phyloP scores from a whole-genome alignment of 1,284 basidiomycete species.

The Rhodotorula sp. region DNA sequence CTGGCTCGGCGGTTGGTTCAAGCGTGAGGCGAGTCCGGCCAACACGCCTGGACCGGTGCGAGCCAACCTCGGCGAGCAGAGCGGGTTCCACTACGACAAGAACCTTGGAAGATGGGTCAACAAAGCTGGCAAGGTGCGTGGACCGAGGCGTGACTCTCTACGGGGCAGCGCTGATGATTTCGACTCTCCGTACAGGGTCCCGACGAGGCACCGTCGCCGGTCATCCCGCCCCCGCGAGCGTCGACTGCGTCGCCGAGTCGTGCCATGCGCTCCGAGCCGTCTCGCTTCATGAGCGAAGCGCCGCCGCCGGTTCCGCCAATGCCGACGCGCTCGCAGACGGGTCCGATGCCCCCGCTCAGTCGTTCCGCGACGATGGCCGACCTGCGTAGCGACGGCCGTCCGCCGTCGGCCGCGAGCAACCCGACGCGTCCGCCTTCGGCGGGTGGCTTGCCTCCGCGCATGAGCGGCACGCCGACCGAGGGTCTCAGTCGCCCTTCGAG shows the following conservation, averaged over 20 bases:
- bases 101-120: slow-evolving; percentile 96
- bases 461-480: slow-evolving; percentile 4
- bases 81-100: slow-evolving; percentile 88
- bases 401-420: background rate
- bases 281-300: slow-evolving; percentile 36
- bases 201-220: slow-evolving; percentile 61
- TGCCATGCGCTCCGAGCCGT: slow-evolving; percentile 51
- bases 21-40: slow-evolving; percentile 50
- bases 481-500: background rate
- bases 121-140: slow-evolving; percentile 73
- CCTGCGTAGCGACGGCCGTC: slow-evolving; percentile 17
- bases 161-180: background rate
- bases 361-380: slow-evolving; percentile 31
- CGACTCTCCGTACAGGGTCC: slow-evolving; percentile 45
- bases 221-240: slow-evolving; percentile 64
- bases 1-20: slow-evolving; percentile 74
- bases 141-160: no score
- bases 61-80: slow-evolving; percentile 92
- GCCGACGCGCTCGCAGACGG: slow-evolving; percentile 17
- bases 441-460: slow-evolving; percentile 1
- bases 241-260: slow-evolving; percentile 75
- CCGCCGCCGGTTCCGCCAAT: slow-evolving; percentile 32
- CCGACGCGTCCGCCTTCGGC: slow-evolving; percentile 13
- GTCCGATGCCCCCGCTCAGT: slow-evolving; percentile 26
- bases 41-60: slow-evolving; percentile 65